Evolutionary conservation across 495 filamentous ascomycete genomes (phyloP).

Genomic region (Acidiella bohemica): DNA sequence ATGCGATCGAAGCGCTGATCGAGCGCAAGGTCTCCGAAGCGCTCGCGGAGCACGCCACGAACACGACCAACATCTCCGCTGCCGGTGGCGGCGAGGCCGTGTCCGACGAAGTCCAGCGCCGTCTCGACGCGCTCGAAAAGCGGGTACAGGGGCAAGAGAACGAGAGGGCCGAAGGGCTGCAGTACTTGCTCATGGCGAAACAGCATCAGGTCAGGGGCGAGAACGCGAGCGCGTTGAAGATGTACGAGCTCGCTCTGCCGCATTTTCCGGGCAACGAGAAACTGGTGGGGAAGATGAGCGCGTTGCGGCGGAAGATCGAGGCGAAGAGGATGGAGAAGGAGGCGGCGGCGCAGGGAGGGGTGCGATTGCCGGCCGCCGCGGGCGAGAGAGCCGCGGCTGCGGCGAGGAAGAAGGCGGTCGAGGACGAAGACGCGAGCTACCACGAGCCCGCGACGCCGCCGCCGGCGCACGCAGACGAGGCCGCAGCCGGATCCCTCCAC

Average conservation of each 20-base stretch:
- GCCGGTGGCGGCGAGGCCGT: slow-evolving; percentile 7
- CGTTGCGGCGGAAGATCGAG: slow-evolving; percentile 48
- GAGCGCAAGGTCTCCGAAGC: slow-evolving; percentile 84
- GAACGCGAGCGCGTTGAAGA: slow-evolving; percentile 59
- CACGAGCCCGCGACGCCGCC: slow-evolving; percentile 21
- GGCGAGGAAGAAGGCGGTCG: slow-evolving; percentile 1
- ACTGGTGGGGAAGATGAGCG: slow-evolving; percentile 61
- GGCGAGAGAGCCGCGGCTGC: neutral
- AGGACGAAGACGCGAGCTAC: slow-evolving; percentile 33
- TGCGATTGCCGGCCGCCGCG: neutral
- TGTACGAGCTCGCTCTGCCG: slow-evolving; percentile 72
- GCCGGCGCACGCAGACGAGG: neutral
- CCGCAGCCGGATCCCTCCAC: slow-evolving; percentile 29
- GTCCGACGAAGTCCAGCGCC: slow-evolving; percentile 37
- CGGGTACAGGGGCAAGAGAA: slow-evolving; percentile 60
- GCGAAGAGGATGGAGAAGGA: slow-evolving; percentile 27
- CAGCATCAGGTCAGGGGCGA: slow-evolving; percentile 78
- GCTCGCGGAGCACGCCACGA: slow-evolving; percentile 49
- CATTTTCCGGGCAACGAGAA: slow-evolving; percentile 83
- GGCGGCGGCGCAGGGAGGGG: neutral
- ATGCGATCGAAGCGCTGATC: slow-evolving; percentile 63
- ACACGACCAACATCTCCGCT: no score
- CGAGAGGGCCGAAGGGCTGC: slow-evolving; percentile 59
- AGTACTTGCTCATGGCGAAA: slow-evolving; percentile 76
- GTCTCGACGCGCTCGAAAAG: slow-evolving; percentile 72